These are phyloP conservation scores for Xylaria bambusicola DNA, from an alignment of 495 filamentous ascomycete species.

Conservation along the genomic window DNA sequence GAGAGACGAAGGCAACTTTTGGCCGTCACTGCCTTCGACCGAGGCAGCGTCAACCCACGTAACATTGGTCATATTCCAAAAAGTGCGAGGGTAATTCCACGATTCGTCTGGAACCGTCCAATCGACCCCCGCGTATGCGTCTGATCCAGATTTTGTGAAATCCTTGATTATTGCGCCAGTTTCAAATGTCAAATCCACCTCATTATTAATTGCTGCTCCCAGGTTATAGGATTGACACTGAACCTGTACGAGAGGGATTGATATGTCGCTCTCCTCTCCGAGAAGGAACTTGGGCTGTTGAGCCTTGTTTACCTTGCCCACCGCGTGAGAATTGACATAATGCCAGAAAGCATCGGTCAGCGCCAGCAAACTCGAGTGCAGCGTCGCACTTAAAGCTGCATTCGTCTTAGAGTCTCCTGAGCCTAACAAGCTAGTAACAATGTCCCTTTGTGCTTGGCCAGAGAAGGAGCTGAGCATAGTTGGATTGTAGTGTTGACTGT, in stretches of 20 bases:
- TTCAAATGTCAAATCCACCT: background rate
- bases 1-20: background rate
- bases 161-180: background rate
- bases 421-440: background rate
- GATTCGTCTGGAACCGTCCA: background rate
- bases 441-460: conserved; percentile 7
- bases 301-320: conserved; percentile 6
- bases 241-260: conserved; percentile 1
- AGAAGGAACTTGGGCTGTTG: background rate
- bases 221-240: background rate
- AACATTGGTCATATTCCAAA: background rate
- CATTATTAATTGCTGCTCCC: background rate
- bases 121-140: background rate
- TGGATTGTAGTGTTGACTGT: background rate
- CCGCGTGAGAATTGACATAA: conserved; percentile 1
- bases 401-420: background rate
- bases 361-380: conserved; percentile 2
- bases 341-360: conserved; percentile 16
- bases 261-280: background rate
- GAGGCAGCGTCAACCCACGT: conserved; percentile 11
- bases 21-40: background rate
- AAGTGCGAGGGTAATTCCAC: background rate
- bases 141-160: background rate
- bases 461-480: conserved; percentile 5
- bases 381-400: background rate